These are phyloP conservation scores for Phytophthora citricola DNA, from an alignment of 352 stramenopile species.

Conservation along the genomic window DNA sequence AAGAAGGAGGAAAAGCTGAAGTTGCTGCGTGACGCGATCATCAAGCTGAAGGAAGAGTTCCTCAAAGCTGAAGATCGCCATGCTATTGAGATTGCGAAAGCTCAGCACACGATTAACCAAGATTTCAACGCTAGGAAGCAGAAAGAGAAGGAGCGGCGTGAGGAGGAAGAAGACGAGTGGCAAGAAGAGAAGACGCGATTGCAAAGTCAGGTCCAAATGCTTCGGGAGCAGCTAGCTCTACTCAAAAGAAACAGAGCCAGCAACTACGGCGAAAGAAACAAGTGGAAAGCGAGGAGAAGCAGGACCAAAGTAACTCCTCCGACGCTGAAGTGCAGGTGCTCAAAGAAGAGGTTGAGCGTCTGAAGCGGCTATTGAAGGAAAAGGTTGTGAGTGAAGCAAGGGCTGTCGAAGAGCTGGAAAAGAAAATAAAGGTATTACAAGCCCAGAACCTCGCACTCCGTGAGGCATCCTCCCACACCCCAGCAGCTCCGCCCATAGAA, in stretches of 20 bases:
- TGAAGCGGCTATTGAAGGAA: constrained; percentile 69
- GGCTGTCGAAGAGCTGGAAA: constrained; percentile 62
- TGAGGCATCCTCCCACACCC: constrained; percentile 32
- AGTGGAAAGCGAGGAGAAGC: constrained; percentile 28
- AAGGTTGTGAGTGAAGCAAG: constrained; percentile 55
- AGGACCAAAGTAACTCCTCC: constrained; percentile 23
- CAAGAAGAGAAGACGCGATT: constrained; percentile 61
- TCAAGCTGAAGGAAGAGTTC: constrained; percentile 91
- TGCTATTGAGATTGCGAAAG: constrained; percentile 71
- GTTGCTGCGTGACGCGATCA: constrained; percentile 77
- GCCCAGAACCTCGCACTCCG: constrained; percentile 86
- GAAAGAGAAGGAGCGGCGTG: constrained; percentile 47
- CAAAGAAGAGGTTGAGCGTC: constrained; percentile 55
- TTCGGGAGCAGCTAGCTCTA: constrained; percentile 69
- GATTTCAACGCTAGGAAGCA: constrained; percentile 37
- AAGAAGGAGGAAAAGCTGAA: constrained; percentile 75
- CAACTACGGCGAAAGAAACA: constrained; percentile 24
- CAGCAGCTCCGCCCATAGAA: constrained; percentile 1
- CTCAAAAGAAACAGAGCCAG: constrained; percentile 45
- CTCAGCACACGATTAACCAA: constrained; percentile 53
- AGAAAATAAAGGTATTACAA: constrained; percentile 75
- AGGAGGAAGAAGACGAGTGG: constrained; percentile 48
- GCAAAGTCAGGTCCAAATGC: constrained; percentile 60
- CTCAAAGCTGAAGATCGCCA: constrained; percentile 84
- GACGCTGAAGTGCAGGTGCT: constrained; percentile 29